A percentile compares a stretch with the other conserved stretches of the same genome.
These are phyloP conservation scores for Fusarium globosum DNA, from an alignment of 2,329 filamentous ascomycete species.

Conservation along the genomic window DNA sequence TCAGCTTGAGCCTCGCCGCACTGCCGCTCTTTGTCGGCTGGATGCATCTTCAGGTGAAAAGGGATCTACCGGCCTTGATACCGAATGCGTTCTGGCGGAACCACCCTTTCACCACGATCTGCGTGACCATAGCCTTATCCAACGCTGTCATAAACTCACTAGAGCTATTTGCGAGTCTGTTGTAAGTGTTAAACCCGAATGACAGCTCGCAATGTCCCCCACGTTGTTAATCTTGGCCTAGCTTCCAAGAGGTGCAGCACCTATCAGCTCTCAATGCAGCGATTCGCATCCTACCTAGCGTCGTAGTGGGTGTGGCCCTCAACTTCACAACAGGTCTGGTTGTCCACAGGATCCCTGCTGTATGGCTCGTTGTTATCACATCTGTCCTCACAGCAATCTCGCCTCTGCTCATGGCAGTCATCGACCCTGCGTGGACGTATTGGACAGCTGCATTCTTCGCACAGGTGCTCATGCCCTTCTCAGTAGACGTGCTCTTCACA, in stretches of 20 bases:
- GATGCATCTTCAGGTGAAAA: slow-evolving; percentile 61
- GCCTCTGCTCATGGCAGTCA: slow-evolving; percentile 66
- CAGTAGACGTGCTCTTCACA: slow-evolving; percentile 63
- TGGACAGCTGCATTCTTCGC: slow-evolving; percentile 61
- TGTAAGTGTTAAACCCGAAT: slow-evolving; percentile 50
- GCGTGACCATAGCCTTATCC: slow-evolving; percentile 60
- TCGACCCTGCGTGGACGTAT: slow-evolving; percentile 59
- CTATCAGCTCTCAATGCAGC: slow-evolving; percentile 58
- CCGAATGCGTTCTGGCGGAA: slow-evolving; percentile 73
- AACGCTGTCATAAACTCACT: slow-evolving; percentile 59
- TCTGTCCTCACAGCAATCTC: slow-evolving; percentile 57
- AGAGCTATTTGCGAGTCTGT: slow-evolving; percentile 61
- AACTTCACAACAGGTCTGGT: slow-evolving; percentile 59
- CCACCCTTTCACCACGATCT: slow-evolving; percentile 64
- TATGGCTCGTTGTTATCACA: slow-evolving; percentile 53
- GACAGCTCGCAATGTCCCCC: background rate
- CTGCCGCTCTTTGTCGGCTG: slow-evolving; percentile 64
- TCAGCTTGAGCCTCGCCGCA: slow-evolving; percentile 56
- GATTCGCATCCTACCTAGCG: slow-evolving; percentile 55
- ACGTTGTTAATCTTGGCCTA: slow-evolving; percentile 24
- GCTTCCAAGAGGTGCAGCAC: slow-evolving; percentile 63
- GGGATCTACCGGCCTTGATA: slow-evolving; percentile 64
- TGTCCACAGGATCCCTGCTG: slow-evolving; percentile 54
- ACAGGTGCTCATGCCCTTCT: slow-evolving; percentile 55
- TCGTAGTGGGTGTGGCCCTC: slow-evolving; percentile 56